Percentiles rank a stretch among this genome's conserved stretches.
These are phyloP conservation scores for Fomitopsis betulina DNA, from an alignment of 1,284 basidiomycete species.

Conservation along the genomic window DNA sequence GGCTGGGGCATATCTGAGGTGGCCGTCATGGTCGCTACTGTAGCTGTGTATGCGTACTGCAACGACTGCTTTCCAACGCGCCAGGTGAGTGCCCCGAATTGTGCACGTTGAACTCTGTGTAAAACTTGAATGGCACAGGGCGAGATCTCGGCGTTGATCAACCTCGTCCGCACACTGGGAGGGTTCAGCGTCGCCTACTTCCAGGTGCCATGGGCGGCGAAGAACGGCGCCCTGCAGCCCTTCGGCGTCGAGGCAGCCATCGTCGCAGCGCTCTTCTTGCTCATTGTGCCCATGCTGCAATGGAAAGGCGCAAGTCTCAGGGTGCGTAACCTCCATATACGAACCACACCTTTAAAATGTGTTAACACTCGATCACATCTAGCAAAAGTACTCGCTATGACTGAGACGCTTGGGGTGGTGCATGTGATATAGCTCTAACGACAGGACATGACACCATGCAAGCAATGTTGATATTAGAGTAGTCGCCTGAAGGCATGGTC, in stretches of 20 bases:
- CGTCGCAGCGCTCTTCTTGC: constrained; percentile 44
- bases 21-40: constrained; percentile 61
- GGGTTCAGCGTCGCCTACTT: constrained; percentile 64
- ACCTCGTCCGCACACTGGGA: constrained; percentile 52
- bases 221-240: constrained; percentile 50
- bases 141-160: constrained; percentile 56
- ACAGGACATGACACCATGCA: neutral
- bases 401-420: neutral
- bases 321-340: constrained; percentile 26
- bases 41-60: constrained; percentile 54
- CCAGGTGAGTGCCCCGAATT: constrained; percentile 28
- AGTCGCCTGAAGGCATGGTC: neutral
- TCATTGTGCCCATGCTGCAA: constrained; percentile 50
- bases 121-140: constrained; percentile 28
- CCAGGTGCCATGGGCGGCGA: constrained; percentile 55
- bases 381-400: neutral
- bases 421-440: neutral
- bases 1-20: constrained; percentile 65
- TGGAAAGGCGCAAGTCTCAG: constrained; percentile 40
- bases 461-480: too few relatives aligned
- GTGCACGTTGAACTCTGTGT: neutral
- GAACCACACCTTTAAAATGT: neutral
- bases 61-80: constrained; percentile 47
- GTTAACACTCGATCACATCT: neutral
- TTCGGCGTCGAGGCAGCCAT: constrained; percentile 60